Evolutionary conservation across 2,329 filamentous ascomycete genomes (phyloP).

Genomic region (Alternaria novae-zelandiae): DNA sequence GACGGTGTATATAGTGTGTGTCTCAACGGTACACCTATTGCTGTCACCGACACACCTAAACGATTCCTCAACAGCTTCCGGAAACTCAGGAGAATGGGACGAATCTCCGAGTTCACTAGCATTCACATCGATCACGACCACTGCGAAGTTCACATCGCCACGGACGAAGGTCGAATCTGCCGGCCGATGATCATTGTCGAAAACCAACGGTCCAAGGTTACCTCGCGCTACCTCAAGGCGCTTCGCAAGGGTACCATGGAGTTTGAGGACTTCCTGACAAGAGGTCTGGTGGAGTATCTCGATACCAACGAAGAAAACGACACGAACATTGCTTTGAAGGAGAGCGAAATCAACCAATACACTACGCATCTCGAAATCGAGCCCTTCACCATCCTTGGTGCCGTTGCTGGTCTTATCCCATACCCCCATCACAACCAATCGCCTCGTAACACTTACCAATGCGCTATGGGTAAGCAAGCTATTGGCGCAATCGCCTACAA

Average conservation of each 20-base stretch:
- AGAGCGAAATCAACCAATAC: conserved; percentile 78
- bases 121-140: conserved; percentile 96
- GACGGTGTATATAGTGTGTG: conserved; percentile 88
- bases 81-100: conserved; percentile 83
- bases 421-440: conserved; percentile 99
- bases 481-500: conserved; percentile 98
- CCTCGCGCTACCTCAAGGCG: conserved; percentile 76
- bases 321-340: conserved; percentile 88
- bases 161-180: conserved; percentile 96
- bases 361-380: conserved; percentile 98
- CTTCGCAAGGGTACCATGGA: conserved; percentile 82
- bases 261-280: conserved; percentile 92
- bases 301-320: conserved; percentile 99
- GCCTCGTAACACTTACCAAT: conserved; percentile 97
- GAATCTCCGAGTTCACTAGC: conserved; percentile 94
- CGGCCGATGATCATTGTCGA: conserved; percentile 95
- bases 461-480: conserved; percentile 99
- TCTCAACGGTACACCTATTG: conserved; percentile 93
- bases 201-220: conserved; percentile 82
- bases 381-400: conserved; percentile 94
- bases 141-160: conserved; percentile 90
- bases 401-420: conserved; percentile 93
- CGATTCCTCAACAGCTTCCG: conserved; percentile 85
- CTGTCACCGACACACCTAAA: conserved; percentile 84
- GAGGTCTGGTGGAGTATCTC: conserved; percentile 92